Percentiles rank a stretch among this genome's conserved stretches.
Evolutionary conservation across 352 stramenopile species (phyloP).

Genomic region (Pythium rishiriense): DNA sequence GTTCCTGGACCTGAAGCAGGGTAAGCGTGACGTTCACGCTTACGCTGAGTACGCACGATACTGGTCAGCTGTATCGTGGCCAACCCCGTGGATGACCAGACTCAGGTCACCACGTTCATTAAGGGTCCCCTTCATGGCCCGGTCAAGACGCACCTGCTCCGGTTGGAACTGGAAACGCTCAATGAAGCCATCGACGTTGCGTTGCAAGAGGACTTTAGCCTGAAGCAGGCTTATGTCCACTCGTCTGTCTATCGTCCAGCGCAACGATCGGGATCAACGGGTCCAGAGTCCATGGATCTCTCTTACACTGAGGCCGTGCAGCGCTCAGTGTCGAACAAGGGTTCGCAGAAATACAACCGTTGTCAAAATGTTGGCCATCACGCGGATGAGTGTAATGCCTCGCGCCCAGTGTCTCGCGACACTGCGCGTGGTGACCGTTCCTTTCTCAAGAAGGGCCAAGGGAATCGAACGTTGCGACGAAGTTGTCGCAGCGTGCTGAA

Average conservation of each 20-base stretch:
- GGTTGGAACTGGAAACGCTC: constrained; percentile 11
- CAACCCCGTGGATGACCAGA: constrained; percentile 6
- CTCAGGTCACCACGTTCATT: constrained; percentile 18
- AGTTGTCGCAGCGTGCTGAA: not conserved
- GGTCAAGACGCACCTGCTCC: constrained; percentile 21
- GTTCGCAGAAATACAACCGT: constrained; percentile 6
- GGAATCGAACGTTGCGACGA: not conserved
- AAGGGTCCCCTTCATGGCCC: constrained; percentile 15
- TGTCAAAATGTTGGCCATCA: constrained; percentile 14
- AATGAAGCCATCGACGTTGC: constrained; percentile 11
- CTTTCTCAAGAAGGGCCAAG: not conserved
- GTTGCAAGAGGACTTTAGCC: constrained; percentile 18
- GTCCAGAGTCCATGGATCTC: constrained; percentile 20
- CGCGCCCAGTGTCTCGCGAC: not conserved
- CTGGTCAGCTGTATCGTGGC: constrained; percentile 15
- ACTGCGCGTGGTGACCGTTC: not conserved
- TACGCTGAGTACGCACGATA: constrained; percentile 21
- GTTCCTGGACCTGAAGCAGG: constrained; percentile 16
- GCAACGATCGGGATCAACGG: not conserved
- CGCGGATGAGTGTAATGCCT: constrained; percentile 10
- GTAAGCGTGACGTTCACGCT: constrained; percentile 19
- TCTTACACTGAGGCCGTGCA: constrained; percentile 5
- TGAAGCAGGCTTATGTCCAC: constrained; percentile 7
- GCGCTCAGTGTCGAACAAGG: not conserved
- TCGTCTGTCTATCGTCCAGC: constrained; percentile 5